phyloP scores from a whole-genome alignment of 495 filamentous ascomycete species.

The Xylaria grammica region DNA sequence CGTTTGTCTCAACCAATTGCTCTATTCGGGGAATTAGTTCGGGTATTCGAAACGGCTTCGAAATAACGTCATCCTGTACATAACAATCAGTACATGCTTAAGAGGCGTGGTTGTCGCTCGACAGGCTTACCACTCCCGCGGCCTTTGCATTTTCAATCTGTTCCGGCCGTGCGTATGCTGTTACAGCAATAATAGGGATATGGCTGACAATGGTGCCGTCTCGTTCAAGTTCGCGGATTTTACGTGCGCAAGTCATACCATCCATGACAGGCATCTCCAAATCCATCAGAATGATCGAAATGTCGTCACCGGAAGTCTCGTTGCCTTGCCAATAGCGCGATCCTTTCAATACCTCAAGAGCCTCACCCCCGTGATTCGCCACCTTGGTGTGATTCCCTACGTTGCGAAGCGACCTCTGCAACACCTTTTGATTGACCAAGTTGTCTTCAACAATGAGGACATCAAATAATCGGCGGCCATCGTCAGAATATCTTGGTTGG shows the following conservation, averaged over 20 bases:
- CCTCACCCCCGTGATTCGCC: conserved; percentile 82
- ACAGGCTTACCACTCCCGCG: conserved; percentile 54
- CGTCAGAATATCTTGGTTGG: conserved; percentile 35
- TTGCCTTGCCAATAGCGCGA: conserved; percentile 56
- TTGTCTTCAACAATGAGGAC: conserved; percentile 85
- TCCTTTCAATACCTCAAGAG: conserved; percentile 57
- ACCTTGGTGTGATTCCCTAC: conserved; percentile 71
- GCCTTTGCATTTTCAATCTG: conserved; percentile 63
- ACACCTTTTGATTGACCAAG: conserved; percentile 75
- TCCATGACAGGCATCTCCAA: conserved; percentile 91
- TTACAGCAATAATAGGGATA: conserved; percentile 80
- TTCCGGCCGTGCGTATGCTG: conserved; percentile 75
- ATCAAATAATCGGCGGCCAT: conserved; percentile 42
- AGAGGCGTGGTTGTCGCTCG: conserved; percentile 13
- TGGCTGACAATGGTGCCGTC: conserved; percentile 58
- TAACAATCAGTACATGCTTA: conserved; percentile 15
- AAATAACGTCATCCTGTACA: conserved; percentile 73
- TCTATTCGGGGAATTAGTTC: conserved; percentile 75
- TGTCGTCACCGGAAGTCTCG: conserved; percentile 42
- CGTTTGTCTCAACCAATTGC: conserved; percentile 44
- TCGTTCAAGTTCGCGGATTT: conserved; percentile 69
- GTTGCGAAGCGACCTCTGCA: conserved; percentile 72
- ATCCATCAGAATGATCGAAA: conserved; percentile 80
- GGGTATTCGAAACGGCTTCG: conserved; percentile 77
- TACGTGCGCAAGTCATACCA: conserved; percentile 72